Conservation (phyloP, 2,329 filamentous ascomycete genomes). For the Hypoxylon sp. region DNA sequence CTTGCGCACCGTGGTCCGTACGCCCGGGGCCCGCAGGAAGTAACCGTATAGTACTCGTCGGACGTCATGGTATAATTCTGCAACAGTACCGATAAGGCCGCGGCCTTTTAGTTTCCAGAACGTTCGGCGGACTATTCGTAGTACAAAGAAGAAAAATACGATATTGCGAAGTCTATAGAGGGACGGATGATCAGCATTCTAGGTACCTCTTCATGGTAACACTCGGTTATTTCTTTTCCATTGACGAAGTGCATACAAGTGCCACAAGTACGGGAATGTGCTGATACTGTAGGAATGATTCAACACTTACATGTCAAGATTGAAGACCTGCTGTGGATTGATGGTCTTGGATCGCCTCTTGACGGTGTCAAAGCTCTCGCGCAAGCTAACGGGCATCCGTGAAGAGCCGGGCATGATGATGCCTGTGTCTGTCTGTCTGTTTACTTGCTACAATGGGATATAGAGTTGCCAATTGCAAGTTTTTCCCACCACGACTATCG, state of each 20-base stretch:
- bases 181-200: constrained; percentile 7
- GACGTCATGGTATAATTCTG: constrained; percentile 75
- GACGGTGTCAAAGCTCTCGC: constrained; percentile 70
- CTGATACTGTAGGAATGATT: background rate
- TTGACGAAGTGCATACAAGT: constrained; percentile 3
- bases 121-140: constrained; percentile 81
- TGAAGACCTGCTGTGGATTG: constrained; percentile 67
- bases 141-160: constrained; percentile 86
- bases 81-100: constrained; percentile 80
- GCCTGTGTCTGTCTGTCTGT: constrained; percentile 16
- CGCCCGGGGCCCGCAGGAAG: constrained; percentile 86
- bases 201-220: background rate
- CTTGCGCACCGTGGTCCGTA: constrained; percentile 83
- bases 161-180: constrained; percentile 77
- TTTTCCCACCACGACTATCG: constrained; percentile 4
- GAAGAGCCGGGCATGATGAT: constrained; percentile 69
- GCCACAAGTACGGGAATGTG: constrained; percentile 6
- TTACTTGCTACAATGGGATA: too few relatives aligned
- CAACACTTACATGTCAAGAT: constrained; percentile 71
- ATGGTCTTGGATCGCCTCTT: constrained; percentile 66
- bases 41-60: constrained; percentile 81
- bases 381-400: constrained; percentile 74
- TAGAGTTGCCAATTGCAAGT: constrained; percentile 26
- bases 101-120: constrained; percentile 89
- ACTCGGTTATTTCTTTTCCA: background rate